Conservation (phyloP, 2,329 filamentous ascomycete genomes). For the Cladophialophora exuberans region DNA sequence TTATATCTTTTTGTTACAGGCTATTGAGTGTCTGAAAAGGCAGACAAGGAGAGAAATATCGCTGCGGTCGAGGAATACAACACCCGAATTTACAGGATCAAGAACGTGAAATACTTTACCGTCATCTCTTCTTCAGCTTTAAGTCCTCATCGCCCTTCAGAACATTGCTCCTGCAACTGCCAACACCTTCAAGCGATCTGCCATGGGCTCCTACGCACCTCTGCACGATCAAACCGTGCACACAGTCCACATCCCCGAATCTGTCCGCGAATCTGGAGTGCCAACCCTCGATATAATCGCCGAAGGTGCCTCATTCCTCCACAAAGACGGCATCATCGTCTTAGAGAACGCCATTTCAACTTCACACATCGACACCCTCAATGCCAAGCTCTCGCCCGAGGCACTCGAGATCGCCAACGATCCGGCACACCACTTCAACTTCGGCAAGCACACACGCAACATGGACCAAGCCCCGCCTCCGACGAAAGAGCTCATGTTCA, state of each 20-base stretch:
- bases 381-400: slow-evolving; percentile 36
- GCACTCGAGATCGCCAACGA: slow-evolving; percentile 39
- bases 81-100: too few relatives aligned
- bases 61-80: too few relatives aligned
- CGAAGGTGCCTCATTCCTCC: slow-evolving; percentile 34
- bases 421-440: slow-evolving; percentile 37
- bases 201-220: slow-evolving; percentile 28
- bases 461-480: slow-evolving; percentile 48
- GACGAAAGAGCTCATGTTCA: slow-evolving; percentile 39
- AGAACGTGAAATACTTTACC: neutral
- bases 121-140: too few relatives aligned
- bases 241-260: slow-evolving; percentile 29
- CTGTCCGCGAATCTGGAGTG: slow-evolving; percentile 18
- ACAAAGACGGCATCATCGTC: slow-evolving; percentile 44
- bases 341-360: slow-evolving; percentile 43
- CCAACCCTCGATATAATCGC: slow-evolving; percentile 30
- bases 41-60: too few relatives aligned
- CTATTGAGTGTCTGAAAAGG: too few relatives aligned
- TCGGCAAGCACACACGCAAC: slow-evolving; percentile 41
- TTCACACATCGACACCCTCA: slow-evolving; percentile 40
- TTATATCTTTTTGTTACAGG: too few relatives aligned
- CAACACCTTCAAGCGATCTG: neutral
- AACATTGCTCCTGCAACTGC: too few relatives aligned
- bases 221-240: slow-evolving; percentile 30
- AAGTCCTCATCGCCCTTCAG: too few relatives aligned